These are phyloP conservation scores for Dactylellina leptospora DNA, from an alignment of 2,329 filamentous ascomycete species.

Conservation along the genomic window DNA sequence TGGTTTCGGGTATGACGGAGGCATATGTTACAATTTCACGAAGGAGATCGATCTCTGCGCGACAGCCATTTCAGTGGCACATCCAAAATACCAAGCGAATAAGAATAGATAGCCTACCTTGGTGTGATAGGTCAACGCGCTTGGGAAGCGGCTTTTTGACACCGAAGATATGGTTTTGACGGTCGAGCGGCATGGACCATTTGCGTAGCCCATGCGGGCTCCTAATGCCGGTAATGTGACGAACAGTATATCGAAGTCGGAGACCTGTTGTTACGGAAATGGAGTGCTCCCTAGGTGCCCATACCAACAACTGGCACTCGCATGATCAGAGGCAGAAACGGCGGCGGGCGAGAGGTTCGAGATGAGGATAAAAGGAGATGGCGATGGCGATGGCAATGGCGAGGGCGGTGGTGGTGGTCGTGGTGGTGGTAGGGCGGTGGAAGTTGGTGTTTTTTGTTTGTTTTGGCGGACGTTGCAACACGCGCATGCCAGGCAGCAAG, in stretches of 20 bases:
- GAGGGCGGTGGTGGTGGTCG: constrained; percentile 1
- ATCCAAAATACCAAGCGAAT: neutral
- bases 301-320: constrained; percentile 47
- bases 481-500: no score
- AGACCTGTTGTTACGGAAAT: constrained; percentile 28
- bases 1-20: constrained; percentile 51
- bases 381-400: neutral
- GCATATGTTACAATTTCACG: constrained; percentile 53
- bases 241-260: neutral
- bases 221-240: constrained; percentile 1
- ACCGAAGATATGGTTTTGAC: constrained; percentile 47
- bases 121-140: constrained; percentile 44
- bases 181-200: constrained; percentile 50
- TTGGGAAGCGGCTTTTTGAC: constrained; percentile 45
- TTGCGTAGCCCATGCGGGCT: constrained; percentile 37
- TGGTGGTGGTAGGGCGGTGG: neutral
- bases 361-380: neutral
- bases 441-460: neutral
- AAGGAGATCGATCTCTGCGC: constrained; percentile 48
- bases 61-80: neutral
- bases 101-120: constrained; percentile 18
- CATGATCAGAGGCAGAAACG: constrained; percentile 26
- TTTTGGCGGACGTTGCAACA: neutral
- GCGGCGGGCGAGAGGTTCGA: neutral
- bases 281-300: constrained; percentile 49